phyloP scores from a whole-genome alignment of 2,329 filamentous ascomycete genomes.

The Neofusicoccum sp. region DNA sequence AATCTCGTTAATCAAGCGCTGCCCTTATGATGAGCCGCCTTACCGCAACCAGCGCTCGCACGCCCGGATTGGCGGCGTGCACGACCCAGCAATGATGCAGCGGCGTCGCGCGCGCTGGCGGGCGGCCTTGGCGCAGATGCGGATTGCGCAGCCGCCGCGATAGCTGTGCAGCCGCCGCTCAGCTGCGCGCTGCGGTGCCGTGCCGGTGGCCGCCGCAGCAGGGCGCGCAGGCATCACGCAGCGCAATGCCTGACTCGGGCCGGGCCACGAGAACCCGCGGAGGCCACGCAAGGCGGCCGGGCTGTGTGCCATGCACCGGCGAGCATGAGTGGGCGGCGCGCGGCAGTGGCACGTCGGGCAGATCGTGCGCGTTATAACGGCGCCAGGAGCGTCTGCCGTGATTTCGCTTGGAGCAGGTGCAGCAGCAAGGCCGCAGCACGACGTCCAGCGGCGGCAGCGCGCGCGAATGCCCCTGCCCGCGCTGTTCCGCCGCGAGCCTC shows the following conservation, averaged over 20 bases:
- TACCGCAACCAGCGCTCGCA: constrained; percentile 5
- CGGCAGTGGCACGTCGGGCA: constrained; percentile 12
- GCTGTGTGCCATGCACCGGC: neutral
- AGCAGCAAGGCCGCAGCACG: constrained; percentile 11
- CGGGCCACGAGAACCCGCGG: neutral
- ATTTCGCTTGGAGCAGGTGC: constrained; percentile 15
- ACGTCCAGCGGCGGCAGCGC: neutral
- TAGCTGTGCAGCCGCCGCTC: neutral
- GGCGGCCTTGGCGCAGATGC: constrained; percentile 14
- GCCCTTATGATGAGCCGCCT: constrained; percentile 9
- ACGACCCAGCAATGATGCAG: constrained; percentile 14
- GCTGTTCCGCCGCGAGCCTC: constrained; percentile 10
- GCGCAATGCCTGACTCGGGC: neutral
- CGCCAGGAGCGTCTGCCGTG: neutral
- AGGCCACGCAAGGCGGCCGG: neutral
- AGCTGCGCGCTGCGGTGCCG: neutral
- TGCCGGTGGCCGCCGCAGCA: neutral
- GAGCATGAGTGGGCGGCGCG: neutral
- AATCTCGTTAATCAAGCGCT: constrained; percentile 16
- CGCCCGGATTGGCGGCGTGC: constrained; percentile 13
- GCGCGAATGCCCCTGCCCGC: constrained; percentile 13
- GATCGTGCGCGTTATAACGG: constrained; percentile 12
- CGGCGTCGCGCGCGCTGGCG: too few species aligned
- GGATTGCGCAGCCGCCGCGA: constrained; percentile 4
- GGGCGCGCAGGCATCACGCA: too few species aligned